A percentile compares a stretch with the other conserved stretches of the same genome.
Evolutionary conservation across 139 green algal species (phyloP).

Genomic region (Micromonas commoda): DNA sequence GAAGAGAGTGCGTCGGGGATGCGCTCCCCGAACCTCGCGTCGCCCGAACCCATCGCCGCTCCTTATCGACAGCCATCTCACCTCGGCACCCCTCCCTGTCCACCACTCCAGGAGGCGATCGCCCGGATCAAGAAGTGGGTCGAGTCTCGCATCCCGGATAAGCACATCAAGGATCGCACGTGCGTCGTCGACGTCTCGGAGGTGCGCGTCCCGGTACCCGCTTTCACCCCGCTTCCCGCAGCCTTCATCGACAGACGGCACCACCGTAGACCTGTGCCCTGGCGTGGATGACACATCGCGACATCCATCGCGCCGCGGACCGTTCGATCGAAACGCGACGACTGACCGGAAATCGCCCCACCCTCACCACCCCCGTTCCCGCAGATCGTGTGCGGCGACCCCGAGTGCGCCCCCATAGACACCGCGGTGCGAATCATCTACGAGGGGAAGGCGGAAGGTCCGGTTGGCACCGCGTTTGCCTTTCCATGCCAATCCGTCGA

Average conservation of each 20-base stretch:
- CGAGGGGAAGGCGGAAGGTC: background rate
- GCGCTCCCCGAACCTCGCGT: no score
- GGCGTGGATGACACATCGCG: no score
- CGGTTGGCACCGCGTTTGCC: background rate
- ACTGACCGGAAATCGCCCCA: no score
- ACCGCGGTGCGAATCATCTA: constrained; percentile 17
- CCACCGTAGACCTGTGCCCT: background rate
- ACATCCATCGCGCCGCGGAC: no score
- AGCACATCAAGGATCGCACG: background rate
- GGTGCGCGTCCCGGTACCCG: no score
- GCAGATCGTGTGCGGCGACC: constrained; percentile 23
- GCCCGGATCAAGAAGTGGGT: constrained; percentile 6
- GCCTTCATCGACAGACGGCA: background rate
- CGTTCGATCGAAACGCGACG: no score
- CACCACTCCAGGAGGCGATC: background rate
- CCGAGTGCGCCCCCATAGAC: constrained; percentile 26
- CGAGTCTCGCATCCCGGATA: background rate
- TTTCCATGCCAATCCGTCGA: constrained; percentile 11
- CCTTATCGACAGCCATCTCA: no score
- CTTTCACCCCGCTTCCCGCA: no score
- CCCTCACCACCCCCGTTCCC: no score
- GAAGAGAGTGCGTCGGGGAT: background rate
- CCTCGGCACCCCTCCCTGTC: no score
- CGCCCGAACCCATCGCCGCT: no score
- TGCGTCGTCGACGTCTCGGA: constrained; percentile 20